Evolutionary conservation across 1,284 basidiomycete genomes (phyloP), one percentile per base, ranked within the genome.

Genomic region (Sporisorium reilianum): DNA sequence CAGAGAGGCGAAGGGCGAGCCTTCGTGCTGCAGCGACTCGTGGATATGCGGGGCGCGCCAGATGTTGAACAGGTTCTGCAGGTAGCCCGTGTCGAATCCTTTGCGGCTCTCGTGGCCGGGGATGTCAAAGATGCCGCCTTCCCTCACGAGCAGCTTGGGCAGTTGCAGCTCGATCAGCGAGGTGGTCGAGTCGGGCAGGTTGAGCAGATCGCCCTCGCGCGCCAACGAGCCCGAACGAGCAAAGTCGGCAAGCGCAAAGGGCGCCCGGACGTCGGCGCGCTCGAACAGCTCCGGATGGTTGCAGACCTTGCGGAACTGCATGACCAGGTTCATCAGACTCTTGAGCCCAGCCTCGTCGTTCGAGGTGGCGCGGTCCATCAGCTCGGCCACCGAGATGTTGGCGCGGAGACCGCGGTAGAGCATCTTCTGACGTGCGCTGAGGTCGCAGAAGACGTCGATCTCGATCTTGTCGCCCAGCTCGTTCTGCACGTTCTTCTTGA

Each of bases 391-490:
- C 50, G 96, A 98, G 40, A 98, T 94, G 81, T 97, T 95, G 51
- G 93, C 91, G 25, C 95, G 89, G 38, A 99, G 88, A 26, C 91
- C 93, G 68, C 91, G 91, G 86, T 99, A 99, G 82, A 99, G 89
- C n/a, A 90, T 88, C 63, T 94, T 91, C 83, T 99, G 97, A 22
- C 96, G 90, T 28, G 95, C 93, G 80, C 93, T 96, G 61, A 99
- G 88, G 81, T 98, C 95, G 71, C 97, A 94, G 80, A 93, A 94
- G 48, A 99, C 89, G 84, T 99, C 97, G 78, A 93, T 91, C 86
- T 99, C 97, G 80, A 99, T 98, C 94, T 99, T 99, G 84, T 99
- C 97, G 77, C 95, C 96, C n/a, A 99, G 89, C 86, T 99, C 97
- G 85, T 99, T 99, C 86, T 99, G 97, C 18, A 99, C 97, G 86